Evolutionary conservation across 139 green algal genomes (phyloP), one percentile per base, ranked within the genome.

Genomic region (Chlorella sp.): DNA sequence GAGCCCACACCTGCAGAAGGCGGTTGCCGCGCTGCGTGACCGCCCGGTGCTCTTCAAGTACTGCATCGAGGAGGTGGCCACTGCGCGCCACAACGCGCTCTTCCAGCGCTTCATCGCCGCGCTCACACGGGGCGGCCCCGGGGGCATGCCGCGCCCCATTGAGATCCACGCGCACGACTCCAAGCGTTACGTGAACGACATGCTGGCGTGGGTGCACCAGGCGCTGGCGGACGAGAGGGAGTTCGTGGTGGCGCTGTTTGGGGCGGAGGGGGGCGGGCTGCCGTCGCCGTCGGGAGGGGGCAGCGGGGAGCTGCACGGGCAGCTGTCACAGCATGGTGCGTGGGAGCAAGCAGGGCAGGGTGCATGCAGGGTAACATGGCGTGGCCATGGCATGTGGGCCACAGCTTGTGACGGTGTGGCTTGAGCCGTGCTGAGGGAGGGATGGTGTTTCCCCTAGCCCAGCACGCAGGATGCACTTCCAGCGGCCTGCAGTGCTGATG

Each of bases 131-230:
- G 95, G 95, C 0, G 91, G 90, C 0, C 86, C 87, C 17, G 92
- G 92, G 1, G 92, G 92, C 17, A 86, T 91, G 76, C 91, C 91
- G 0, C 77, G 92, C 0, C 95, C 95, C 24, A 99, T 99, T 42
- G 95, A 99, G 83, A 90, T 98, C 80, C 95, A 98, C 55, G 89
- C 95, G 14, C 90, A 97, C 71, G 94, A 99, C 80, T 93, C 95
- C 2, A 95, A 87, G 77, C 68, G 80, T 31, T 92, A 92, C 73
- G 77, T 94, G 4, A 89, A 90, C 49, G 95, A 99, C 86, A 99
- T 98, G 95, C 80, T 98, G 32, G 95, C 90, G 0, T 99, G 95
- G 95, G 85, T 98, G 71, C 95, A 99, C 74, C 86, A 96, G 74
- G 75, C 95, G 0, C 83, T 98, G 26, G 93, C 91, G 6, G 88